Evolutionary conservation across 306 rosid genomes (phyloP), one percentile per base, ranked within the genome.

Genomic region (Abrus precatorius): DNA sequence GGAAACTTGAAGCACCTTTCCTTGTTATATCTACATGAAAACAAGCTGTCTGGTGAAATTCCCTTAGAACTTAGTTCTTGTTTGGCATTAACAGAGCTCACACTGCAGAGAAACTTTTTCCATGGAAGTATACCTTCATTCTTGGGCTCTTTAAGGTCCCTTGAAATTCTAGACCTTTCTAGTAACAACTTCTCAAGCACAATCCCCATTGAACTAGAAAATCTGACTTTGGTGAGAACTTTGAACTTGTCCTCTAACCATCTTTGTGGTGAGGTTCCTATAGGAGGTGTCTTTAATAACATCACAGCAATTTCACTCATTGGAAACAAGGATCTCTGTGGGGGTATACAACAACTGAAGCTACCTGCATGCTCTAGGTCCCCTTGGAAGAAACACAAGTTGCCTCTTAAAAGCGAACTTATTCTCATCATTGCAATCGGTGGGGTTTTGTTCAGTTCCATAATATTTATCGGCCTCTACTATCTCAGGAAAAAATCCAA

Each of bases 191-290:
- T 88, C 56, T 79, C 84, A 4, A 6, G 83, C 28, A 12, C 4
- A 43, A 80, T 83, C 80, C 75, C 80, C 0, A 5, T 0, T 60
- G 83, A 52, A 67, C 56, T 87, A 5, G 55, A 32, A 53, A 61
- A 77, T 8, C 56, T 87, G 5, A 43, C 40, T 27, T 1, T 6
- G 1, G 47, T 82, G 64, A 56, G 32, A 29, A 2, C 6, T 6
- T 57, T 85, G 1, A 53, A 83, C 59, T 55, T 88, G 9, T 85
- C 91, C 1, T 83, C 34, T 29, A 83, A 85, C 80, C 45, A 85
- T 70, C 67, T 88, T 1, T 38, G 9, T 12, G 89, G 91, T 41
- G 87, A 78, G 6, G 72, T 88, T 60, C 89, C 89, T 1, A 44
- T 3, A 3, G 40, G 71, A 48, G 87, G 86, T 4, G 81, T 70